Base-by-base conservation (phyloP, 1,139 yeast species). In the Hansenula sp. region DNA sequence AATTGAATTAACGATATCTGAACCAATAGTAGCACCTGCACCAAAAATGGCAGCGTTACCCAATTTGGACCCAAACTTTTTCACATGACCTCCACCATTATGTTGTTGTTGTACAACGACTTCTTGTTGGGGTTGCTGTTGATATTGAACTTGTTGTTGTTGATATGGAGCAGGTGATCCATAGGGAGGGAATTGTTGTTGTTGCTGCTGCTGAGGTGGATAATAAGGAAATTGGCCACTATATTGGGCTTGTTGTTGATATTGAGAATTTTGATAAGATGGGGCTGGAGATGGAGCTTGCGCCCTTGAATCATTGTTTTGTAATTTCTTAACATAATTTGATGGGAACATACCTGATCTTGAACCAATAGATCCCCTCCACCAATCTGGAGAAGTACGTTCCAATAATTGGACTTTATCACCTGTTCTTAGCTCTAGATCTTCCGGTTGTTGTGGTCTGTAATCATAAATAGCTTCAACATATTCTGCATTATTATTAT, bases 21-120 rank as follows among this genome's bases (percentile, higher is more conserved):
- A 76, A 58, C 99, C 98, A 44, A 91, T 73, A 1, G 97, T 85
- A 35, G 98, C 96, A 72, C 99, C 99, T 18, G 97, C 98, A 66
- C 98, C 98, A 55, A 89, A 91, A 47, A 91, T 80, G 27, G 95
- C 95, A 7, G 97, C 97, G 56, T 89, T 84, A 43, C 97, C 97
- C 44, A 91, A 70, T 65, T 87, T 84, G 46, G 87, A 74, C 17
- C 97, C 97, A 57, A 88, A 79, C 61, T 77, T 84, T 63, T 77
- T 81, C 44, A 85, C 61, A 10, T 69, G 73, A 8, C 68, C 68
- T 29, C 60, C 55, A 21, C 51, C 51, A 16, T 47, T 58, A 10
- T 50, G 54, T 36, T 47, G 61, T 39, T 49, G 63, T 42, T 49
- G 45, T 33, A 46, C 47, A 13, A 44, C 58, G 41, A 49, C 62